A percentile compares a stretch with the other conserved stretches of the same genome.
Conservation (phyloP, 83 land plant species). For the Picea mariana region DNA sequence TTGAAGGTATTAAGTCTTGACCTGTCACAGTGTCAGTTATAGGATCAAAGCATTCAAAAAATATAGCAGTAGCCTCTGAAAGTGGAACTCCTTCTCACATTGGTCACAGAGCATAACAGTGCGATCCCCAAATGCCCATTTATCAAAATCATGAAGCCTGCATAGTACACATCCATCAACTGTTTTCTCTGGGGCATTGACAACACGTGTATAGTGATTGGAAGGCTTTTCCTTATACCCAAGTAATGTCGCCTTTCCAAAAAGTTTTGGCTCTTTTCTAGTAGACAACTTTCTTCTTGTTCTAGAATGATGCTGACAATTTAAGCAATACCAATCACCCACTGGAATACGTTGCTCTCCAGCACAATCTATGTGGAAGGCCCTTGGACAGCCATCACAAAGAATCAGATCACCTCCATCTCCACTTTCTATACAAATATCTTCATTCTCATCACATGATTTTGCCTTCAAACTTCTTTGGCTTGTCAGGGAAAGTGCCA, state of each 20-base stretch:
- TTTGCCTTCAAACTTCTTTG: no score
- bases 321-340: slow-evolving; percentile 69
- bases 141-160: slow-evolving; percentile 75
- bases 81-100: slow-evolving; percentile 96
- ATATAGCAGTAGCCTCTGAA: slow-evolving; percentile 73
- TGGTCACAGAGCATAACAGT: slow-evolving; percentile 94
- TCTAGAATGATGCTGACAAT: slow-evolving; percentile 44
- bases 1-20: slow-evolving; percentile 81
- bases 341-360: slow-evolving; percentile 54
- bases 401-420: no score
- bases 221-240: slow-evolving; percentile 57
- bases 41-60: slow-evolving; percentile 87
- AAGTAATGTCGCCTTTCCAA: slow-evolving; percentile 51
- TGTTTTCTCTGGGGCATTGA: slow-evolving; percentile 46
- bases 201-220: slow-evolving; percentile 62
- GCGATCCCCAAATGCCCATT: slow-evolving; percentile 76
- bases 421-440: no score
- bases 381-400: no score
- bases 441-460: no score
- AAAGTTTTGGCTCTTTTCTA: slow-evolving; percentile 52
- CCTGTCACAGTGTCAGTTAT: slow-evolving; percentile 69
- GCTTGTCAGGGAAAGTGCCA: no score
- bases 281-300: slow-evolving; percentile 29
- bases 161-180: slow-evolving; percentile 64
- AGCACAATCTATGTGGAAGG: slow-evolving; percentile 80